Percentiles rank a stretch among this genome's conserved stretches.
Conservation (phyloP, 2,329 filamentous ascomycete species). For the Karstenula rhodostoma region DNA sequence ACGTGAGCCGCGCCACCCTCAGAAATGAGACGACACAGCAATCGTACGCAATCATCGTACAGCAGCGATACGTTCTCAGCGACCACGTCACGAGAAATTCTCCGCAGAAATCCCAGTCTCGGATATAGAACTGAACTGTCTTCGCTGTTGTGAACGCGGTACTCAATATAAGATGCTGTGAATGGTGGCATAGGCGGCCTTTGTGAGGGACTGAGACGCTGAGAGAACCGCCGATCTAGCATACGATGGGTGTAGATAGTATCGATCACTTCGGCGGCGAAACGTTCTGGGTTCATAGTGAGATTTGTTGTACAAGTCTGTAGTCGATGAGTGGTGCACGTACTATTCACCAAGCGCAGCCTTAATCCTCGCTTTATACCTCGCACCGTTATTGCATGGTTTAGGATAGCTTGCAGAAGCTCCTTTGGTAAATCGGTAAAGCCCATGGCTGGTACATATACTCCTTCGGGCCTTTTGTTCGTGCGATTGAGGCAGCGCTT, state of each 20-base stretch:
- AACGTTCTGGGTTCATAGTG: neutral
- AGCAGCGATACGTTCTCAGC: neutral
- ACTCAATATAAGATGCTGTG: neutral
- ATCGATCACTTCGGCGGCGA: slow-evolving; percentile 5
- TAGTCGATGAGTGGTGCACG: neutral
- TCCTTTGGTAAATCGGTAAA: slow-evolving; percentile 3
- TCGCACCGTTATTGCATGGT: slow-evolving; percentile 1
- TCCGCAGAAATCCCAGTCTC: neutral
- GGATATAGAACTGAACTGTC: neutral
- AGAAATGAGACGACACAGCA: neutral
- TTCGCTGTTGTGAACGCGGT: slow-evolving; percentile 1
- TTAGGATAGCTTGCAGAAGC: slow-evolving; percentile 1
- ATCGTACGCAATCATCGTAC: neutral
- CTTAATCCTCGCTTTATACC: slow-evolving; percentile 1
- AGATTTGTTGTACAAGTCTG: neutral
- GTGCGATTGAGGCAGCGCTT: neutral
- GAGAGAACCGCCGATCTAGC: neutral
- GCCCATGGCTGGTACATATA: neutral
- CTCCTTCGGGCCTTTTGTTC: neutral
- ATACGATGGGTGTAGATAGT: neutral
- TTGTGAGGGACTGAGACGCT: too few species aligned
- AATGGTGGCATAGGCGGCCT: neutral
- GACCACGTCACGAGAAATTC: neutral
- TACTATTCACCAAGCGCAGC: slow-evolving; percentile 4
- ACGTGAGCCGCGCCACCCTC: neutral